Evolutionary conservation across 1,139 yeast genomes (phyloP), one percentile per base, ranked within the genome.

Genomic region (Yarrowia galli): DNA sequence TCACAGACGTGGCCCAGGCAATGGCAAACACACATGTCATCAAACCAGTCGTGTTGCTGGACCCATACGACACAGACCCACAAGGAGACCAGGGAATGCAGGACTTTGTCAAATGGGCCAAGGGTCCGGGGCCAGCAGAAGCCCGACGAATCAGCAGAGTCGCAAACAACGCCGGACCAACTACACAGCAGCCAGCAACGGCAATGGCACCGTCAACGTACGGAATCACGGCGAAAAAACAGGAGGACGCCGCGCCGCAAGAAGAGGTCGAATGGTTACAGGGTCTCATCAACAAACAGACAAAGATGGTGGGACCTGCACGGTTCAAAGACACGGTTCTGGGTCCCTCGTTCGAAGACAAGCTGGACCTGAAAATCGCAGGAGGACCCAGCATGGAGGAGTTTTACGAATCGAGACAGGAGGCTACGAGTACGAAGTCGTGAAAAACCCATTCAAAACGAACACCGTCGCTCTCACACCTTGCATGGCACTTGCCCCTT

Each of bases 1-100:
- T 87, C 13, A 85, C 84, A 65, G 96, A 90, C 74, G 79, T 88
- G 13, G 79, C 89, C 49, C 85, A 85, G 73, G 89, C 90, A 0
- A 79, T 89, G 79, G 81, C 84, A 38, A 82, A 83, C 70, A 74
- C 83, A 18, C 89, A 88, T 2, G 77, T 86, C 65, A 75, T 88
- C 13, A 82, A 82, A 68, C 89, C 89, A 0, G 70, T 76, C n/a
- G 79, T 80, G 61, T 46, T 73, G 7, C 54, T 68, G 38, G 85
- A 82, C 70, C 78, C 80, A 1, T 79, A 76, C 69, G 85, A 82
- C 67, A 46, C 67, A 12, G 74, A 73, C 42, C 72, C 74, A 4
- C 69, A 68, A 23, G 74, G 73, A 32, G 65, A 69, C 60, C 77
- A 75, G 22, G 87, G 86, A 0, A 79, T 82, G 70, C 74, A 77